Conservation (phyloP, 225 moss, liverwort and hornwort genomes). For the Bryoerythrophyllum caledonicum region DNA sequence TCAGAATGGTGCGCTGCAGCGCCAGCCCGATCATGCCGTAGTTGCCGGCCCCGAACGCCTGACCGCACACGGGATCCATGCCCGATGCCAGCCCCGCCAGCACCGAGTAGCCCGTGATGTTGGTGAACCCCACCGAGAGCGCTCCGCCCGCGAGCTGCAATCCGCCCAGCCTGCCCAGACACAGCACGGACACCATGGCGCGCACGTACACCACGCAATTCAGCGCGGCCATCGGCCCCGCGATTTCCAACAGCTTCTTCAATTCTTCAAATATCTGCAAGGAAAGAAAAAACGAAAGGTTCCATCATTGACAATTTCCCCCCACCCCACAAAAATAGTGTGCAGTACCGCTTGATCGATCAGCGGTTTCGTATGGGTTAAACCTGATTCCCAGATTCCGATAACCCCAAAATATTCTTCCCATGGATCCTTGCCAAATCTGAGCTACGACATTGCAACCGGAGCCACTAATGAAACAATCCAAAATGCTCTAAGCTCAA, state of each 20-base stretch:
- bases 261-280: slow-evolving; percentile 71
- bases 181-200: slow-evolving; percentile 91
- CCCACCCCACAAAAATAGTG: not conserved
- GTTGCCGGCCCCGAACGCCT: slow-evolving; percentile 83
- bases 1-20: slow-evolving; percentile 89
- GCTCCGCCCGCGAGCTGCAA: slow-evolving; percentile 89
- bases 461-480: too few species aligned
- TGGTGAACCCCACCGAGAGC: slow-evolving; percentile 81
- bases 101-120: slow-evolving; percentile 93
- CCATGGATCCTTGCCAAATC: too few species aligned
- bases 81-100: slow-evolving; percentile 81
- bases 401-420: too few species aligned
- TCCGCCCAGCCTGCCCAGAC: slow-evolving; percentile 75
- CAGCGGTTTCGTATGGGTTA: too few species aligned
- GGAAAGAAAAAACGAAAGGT: not conserved
- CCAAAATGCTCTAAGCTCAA: too few species aligned
- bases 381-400: too few species aligned
- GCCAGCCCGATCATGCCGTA: slow-evolving; percentile 77
- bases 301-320: not conserved
- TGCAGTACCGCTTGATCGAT: not conserved
- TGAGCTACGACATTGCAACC: too few species aligned
- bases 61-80: slow-evolving; percentile 91
- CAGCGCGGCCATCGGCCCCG: slow-evolving; percentile 69
- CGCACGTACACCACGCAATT: slow-evolving; percentile 86
- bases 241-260: slow-evolving; percentile 64